Evolutionary conservation across 345 rosid species (phyloP), one percentile per base, ranked within the genome.

Genomic region (Anastatica hierochuntica): DNA sequence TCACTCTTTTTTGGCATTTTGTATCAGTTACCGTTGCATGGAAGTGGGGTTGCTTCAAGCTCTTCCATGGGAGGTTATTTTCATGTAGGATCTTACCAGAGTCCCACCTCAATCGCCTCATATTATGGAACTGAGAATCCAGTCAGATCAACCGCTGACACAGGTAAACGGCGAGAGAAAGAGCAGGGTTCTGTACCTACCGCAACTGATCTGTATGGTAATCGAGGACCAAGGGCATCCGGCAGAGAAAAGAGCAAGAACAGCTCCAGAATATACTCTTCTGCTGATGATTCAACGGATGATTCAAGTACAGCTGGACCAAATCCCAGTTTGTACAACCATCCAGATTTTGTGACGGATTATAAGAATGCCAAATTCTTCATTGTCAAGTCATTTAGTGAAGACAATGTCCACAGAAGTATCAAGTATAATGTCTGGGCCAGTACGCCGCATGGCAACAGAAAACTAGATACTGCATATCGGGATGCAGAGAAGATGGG

Each of bases 351-450:
- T 68, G 62, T 62, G 51, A 76, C 74, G 11, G 78, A 77, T 34
- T 75, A 83, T 39, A 70, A 69, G 67, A 67, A 71, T 62, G 88
- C 83, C 51, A 83, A 71, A 70, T 80, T 77, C 69, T 83, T 80
- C 50, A 59, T 83, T 43, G 78, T 83, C 59, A 83, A 83, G 72
- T 83, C 92, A 39, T 83, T 83, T 60, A 83, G 88, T 61, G 92
- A 83, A 66, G 92, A 83, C 71, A 80, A 83, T 66, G 78, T 83
- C 49, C 92, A 83, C 64, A 78, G 75, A 69, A 80, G 92, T 55
- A 80, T 83, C 26, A 83, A 80, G 62, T 80, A 80, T 65, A 72
- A 54, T 54, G 78, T 78, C 38, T 83, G 92, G 92, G 82, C 92
- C 24, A 83, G 92, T 65, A 83, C 92, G 0, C 83, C 92, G 0